phyloP scores from a whole-genome alignment of 2,329 filamentous ascomycete species.

The Hypoxylon rubiginosum region DNA sequence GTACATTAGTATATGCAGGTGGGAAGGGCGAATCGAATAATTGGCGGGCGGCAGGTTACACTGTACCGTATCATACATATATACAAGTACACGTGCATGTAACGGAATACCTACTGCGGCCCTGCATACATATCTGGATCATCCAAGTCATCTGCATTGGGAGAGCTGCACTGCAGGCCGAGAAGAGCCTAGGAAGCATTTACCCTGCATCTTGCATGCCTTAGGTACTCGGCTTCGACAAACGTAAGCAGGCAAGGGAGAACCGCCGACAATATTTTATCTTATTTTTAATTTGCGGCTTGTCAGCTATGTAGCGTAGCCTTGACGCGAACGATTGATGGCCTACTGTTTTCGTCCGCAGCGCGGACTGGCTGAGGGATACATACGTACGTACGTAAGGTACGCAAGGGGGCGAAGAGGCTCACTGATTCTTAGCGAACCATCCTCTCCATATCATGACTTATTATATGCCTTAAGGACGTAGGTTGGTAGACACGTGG shows the following conservation, averaged over 20 bases:
- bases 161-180: constrained; percentile 13
- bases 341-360: not conserved
- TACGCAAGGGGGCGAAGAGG: constrained; percentile 9
- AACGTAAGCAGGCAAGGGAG: constrained; percentile 15
- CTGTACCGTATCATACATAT: not conserved
- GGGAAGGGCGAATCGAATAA: not conserved
- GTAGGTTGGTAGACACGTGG: constrained; percentile 16
- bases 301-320: not conserved
- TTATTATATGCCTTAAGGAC: not conserved
- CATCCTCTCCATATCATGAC: constrained; percentile 4
- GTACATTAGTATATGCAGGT: not conserved
- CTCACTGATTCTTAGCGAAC: constrained; percentile 1
- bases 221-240: not conserved
- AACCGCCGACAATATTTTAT: not conserved
- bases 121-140: constrained; percentile 23
- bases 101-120: constrained; percentile 22
- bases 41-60: constrained; percentile 26
- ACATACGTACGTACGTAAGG: constrained; percentile 6
- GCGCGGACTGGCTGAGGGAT: not conserved
- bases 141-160: constrained; percentile 22
- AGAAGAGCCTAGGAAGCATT: constrained; percentile 11
- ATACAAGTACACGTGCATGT: not conserved
- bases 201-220: constrained; percentile 27
- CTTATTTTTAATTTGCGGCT: not conserved
- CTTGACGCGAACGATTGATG: not conserved